phyloP scores from a whole-genome alignment of 306 rosid genomes.

The Alnus glutinosa region DNA sequence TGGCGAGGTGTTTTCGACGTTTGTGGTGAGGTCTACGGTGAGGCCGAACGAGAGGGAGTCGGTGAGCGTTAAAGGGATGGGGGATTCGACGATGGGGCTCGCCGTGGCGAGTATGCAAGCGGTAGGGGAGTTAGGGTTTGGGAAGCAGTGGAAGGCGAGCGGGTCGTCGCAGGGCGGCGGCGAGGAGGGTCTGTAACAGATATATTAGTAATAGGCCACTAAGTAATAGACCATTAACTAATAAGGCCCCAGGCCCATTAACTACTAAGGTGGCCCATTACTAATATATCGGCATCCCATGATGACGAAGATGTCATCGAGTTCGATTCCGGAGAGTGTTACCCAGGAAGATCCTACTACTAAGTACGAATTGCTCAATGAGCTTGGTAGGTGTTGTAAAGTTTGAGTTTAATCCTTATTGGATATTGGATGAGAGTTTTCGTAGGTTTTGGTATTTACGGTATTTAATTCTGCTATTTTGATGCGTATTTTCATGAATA shows the following conservation, averaged over 20 bases:
- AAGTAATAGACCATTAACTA: too few relatives aligned
- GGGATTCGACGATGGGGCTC: conserved; percentile 66
- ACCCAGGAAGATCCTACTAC: conserved; percentile 86
- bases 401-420: background rate
- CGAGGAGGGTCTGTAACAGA: conserved; percentile 54
- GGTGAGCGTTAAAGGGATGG: conserved; percentile 39
- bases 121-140: conserved; percentile 67
- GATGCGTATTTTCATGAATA: background rate
- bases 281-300: conserved; percentile 43
- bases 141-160: conserved; percentile 68
- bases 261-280: too few relatives aligned
- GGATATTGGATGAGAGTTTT: background rate
- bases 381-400: conserved; percentile 63
- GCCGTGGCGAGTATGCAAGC: conserved; percentile 98
- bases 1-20: conserved; percentile 61
- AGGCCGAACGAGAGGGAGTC: conserved; percentile 61
- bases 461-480: background rate
- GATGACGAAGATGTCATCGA: conserved; percentile 62
- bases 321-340: conserved; percentile 93
- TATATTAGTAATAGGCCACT: too few relatives aligned
- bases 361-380: conserved; percentile 92
- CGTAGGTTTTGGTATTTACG: background rate
- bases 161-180: conserved; percentile 54
- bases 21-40: conserved; percentile 60
- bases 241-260: too few relatives aligned